Evolutionary conservation across 1,284 basidiomycete species (phyloP).

Genomic region (Rhodofomes roseus): DNA sequence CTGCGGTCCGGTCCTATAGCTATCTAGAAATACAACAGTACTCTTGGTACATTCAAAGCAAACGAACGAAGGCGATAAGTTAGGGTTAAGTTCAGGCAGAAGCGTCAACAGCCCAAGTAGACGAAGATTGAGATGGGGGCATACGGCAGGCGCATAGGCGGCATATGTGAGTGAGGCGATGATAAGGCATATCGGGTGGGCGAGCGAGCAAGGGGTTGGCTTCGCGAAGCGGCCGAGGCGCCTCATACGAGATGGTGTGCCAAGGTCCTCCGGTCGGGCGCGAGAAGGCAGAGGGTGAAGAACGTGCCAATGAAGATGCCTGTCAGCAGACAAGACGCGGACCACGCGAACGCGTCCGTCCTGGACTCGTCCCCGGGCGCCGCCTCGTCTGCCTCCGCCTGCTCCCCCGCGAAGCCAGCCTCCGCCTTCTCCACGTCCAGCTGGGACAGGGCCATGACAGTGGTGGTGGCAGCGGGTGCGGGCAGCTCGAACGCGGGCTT

Average conservation of each 20-base stretch:
- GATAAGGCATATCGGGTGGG: neutral
- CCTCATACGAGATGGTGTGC: conserved; percentile 30
- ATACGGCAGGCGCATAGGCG: neutral
- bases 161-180: neutral
- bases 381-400: neutral
- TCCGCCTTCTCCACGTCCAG: conserved; percentile 2
- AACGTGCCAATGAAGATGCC: conserved; percentile 35
- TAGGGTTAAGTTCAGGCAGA: neutral
- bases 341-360: conserved; percentile 25
- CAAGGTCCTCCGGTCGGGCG: conserved; percentile 31
- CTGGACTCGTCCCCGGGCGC: neutral
- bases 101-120: neutral
- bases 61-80: conserved; percentile 4
- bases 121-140: neutral
- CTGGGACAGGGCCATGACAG: neutral
- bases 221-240: neutral
- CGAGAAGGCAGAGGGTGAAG: conserved; percentile 31
- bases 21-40: neutral
- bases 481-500: neutral
- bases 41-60: conserved; percentile 7
- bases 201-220: neutral
- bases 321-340: conserved; percentile 33
- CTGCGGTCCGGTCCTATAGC: neutral
- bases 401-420: neutral
- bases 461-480: neutral